Evolutionary conservation across 2,329 filamentous ascomycete species (phyloP).

Genomic region (Helminthosporium solani): DNA sequence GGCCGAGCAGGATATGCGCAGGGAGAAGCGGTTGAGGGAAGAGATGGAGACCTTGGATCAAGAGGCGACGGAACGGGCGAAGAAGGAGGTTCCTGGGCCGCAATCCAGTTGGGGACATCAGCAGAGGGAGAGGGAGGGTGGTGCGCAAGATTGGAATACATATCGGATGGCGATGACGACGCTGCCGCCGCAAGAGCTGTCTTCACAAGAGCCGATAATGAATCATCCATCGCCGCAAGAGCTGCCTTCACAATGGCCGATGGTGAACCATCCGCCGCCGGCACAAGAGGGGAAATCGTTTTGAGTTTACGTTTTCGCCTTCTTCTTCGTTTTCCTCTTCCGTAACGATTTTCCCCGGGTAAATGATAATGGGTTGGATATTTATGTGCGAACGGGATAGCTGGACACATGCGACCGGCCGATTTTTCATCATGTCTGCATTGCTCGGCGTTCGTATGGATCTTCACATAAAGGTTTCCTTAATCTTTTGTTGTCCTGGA

Average conservation of each 20-base stretch:
- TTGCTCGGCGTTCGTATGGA: not conserved
- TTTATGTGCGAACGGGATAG: too few relatives aligned
- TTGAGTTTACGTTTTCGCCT: not conserved
- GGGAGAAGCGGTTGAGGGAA: slow-evolving; percentile 13
- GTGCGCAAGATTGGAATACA: not conserved
- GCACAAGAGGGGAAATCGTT: not conserved
- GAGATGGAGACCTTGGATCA: slow-evolving; percentile 8
- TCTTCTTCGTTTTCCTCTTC: not conserved
- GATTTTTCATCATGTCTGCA: not conserved
- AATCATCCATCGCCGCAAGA: too few relatives aligned
- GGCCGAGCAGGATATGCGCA: slow-evolving; percentile 34
- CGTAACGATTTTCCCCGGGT: too few relatives aligned
- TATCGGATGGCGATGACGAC: too few relatives aligned
- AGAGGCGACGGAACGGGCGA: slow-evolving; percentile 2
- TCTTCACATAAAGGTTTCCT: too few relatives aligned
- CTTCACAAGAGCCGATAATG: too few relatives aligned
- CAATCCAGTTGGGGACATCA: not conserved
- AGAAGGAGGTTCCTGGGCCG: not conserved
- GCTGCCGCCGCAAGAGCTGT: too few relatives aligned
- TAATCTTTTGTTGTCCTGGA: too few relatives aligned
- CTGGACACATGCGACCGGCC: too few relatives aligned
- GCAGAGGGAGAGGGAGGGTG: too few relatives aligned
- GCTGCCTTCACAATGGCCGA: not conserved
- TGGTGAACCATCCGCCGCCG: not conserved
- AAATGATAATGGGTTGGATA: too few relatives aligned